phyloP scores from a whole-genome alignment of 495 filamentous ascomycete genomes.

The Aeminium ludgeri region DNA sequence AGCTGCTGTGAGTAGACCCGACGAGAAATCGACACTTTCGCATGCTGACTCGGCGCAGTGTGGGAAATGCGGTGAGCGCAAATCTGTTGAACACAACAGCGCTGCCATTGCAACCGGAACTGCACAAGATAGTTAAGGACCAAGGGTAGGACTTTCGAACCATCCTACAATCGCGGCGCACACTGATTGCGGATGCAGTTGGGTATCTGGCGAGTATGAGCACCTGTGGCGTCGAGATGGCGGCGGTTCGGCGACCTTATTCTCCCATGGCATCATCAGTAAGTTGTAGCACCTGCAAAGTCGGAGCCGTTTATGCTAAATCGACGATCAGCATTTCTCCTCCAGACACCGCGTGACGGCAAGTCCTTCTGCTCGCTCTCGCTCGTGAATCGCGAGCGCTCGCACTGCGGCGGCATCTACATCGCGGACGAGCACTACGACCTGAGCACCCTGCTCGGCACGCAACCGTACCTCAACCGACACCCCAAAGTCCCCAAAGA shows the following conservation, averaged over 20 bases:
- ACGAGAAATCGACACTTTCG: not conserved
- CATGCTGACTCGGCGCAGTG: not conserved
- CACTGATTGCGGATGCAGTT: too few species aligned
- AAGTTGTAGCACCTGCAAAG: too few species aligned
- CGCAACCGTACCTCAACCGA: conserved; percentile 9
- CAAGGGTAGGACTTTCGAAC: too few species aligned
- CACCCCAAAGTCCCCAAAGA: conserved; percentile 16
- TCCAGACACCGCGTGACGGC: conserved; percentile 16
- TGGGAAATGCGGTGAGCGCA: conserved; percentile 10
- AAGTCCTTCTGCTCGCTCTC: conserved; percentile 16
- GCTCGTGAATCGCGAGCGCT: conserved; percentile 13
- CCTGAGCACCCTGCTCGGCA: conserved; percentile 6
- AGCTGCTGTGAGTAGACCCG: conserved; percentile 8
- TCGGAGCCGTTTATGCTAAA: too few species aligned
- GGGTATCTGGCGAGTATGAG: conserved; percentile 16
- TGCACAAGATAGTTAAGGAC: conserved; percentile 5
- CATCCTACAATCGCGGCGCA: too few species aligned
- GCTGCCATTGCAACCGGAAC: conserved; percentile 5
- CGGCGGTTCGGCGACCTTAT: conserved; percentile 10
- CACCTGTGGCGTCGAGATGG: conserved; percentile 17
- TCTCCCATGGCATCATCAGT: conserved; percentile 13
- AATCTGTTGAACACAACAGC: conserved; percentile 9
- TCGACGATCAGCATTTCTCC: conserved; percentile 15
- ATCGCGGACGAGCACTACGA: conserved; percentile 7
- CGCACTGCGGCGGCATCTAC: conserved; percentile 13